phyloP scores from a whole-genome alignment of 257 asterid species.

The Salvia rosmarinus region DNA sequence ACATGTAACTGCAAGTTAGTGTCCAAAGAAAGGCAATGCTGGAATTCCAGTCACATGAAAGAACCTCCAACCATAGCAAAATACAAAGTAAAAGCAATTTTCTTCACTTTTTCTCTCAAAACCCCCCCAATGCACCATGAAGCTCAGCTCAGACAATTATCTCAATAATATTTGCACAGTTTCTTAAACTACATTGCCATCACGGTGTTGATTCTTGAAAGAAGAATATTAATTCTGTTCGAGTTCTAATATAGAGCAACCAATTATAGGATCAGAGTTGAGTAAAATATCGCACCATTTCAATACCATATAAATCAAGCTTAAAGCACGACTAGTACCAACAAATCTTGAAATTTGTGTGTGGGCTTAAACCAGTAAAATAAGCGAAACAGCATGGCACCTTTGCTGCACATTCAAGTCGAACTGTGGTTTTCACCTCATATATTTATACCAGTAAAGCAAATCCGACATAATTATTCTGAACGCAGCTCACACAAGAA shows the following conservation, averaged over 20 bases:
- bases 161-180: background rate
- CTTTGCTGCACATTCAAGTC: slow-evolving; percentile 15
- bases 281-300: background rate
- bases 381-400: background rate
- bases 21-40: slow-evolving; percentile 4
- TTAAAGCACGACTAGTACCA: background rate
- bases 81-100: slow-evolving; percentile 9
- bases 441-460: slow-evolving; percentile 23
- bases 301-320: background rate
- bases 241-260: background rate
- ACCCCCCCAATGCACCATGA: background rate
- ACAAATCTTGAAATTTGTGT: background rate
- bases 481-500: slow-evolving; percentile 28
- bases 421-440: slow-evolving; percentile 31
- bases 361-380: background rate
- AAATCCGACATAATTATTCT: slow-evolving; percentile 27
- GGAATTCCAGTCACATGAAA: slow-evolving; percentile 25
- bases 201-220: background rate
- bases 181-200: background rate
- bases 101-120: background rate
- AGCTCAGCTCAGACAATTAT: background rate
- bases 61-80: slow-evolving; percentile 19
- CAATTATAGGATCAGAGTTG: background rate
- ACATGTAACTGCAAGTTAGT: background rate
- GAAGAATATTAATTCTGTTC: background rate